These are phyloP conservation scores for Rhizopogon roseolus DNA, from an alignment of 768 basidiomycete species.

Conservation along the genomic window DNA sequence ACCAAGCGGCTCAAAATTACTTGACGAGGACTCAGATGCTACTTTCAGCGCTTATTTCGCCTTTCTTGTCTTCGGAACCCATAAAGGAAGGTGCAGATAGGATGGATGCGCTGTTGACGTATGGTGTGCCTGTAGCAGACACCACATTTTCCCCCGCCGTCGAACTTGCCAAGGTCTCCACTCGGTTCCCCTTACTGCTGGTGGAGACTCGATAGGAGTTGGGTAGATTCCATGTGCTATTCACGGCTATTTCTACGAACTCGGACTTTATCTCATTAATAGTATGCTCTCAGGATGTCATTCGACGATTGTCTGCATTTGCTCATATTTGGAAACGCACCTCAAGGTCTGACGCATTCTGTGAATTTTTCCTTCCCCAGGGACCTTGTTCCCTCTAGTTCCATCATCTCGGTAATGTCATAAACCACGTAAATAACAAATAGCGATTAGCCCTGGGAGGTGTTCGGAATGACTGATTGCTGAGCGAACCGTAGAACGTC, in stretches of 20 bases:
- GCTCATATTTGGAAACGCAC: not conserved
- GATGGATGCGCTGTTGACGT: conserved; percentile 40
- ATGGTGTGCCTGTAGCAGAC: conserved; percentile 49
- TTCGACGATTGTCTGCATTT: not conserved
- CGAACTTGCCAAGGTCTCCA: conserved; percentile 63
- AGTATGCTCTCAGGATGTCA: not conserved
- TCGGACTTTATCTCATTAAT: not conserved
- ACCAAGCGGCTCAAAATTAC: conserved; percentile 31
- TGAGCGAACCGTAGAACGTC: not conserved
- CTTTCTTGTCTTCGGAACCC: conserved; percentile 13
- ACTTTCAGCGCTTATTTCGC: conserved; percentile 53
- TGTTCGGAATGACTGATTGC: not conserved
- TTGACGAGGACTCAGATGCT: conserved; percentile 58
- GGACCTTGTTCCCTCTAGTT: not conserved
- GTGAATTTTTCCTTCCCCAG: not conserved
- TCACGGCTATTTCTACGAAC: not conserved
- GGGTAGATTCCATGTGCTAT: conserved; percentile 8
- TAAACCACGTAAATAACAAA: not conserved
- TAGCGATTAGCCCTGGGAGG: not conserved
- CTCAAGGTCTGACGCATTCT: not conserved
- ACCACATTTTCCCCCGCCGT: conserved; percentile 54
- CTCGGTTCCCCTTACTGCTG: conserved; percentile 72
- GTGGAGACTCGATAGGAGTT: conserved; percentile 35
- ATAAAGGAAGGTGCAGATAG: conserved; percentile 30
- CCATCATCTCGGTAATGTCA: not conserved